Percentiles rank a stretch among this genome's conserved stretches.
Evolutionary conservation across 768 basidiomycete species (phyloP).

Genomic region (Auricularia cornea): DNA sequence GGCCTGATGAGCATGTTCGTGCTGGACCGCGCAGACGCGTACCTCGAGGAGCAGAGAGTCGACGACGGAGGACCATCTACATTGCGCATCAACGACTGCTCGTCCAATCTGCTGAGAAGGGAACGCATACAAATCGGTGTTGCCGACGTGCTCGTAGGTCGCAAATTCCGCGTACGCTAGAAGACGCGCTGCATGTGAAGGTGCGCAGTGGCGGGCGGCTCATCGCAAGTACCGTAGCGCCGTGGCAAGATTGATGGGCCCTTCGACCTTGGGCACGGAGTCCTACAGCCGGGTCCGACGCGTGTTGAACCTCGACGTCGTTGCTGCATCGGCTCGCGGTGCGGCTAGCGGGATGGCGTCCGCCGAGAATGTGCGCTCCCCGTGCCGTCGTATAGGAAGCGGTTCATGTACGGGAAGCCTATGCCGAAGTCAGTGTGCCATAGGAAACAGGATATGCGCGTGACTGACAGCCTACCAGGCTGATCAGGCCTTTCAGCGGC

Average conservation of each 20-base stretch:
- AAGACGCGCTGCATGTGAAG: constrained; percentile 41
- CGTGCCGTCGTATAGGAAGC: constrained; percentile 58
- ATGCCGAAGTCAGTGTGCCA: not conserved
- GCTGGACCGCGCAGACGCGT: constrained; percentile 43
- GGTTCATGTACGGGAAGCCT: constrained; percentile 53
- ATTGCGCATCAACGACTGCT: not conserved
- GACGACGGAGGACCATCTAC: constrained; percentile 25
- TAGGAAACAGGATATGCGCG: not conserved
- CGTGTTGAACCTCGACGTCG: constrained; percentile 35
- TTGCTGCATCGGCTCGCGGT: constrained; percentile 23
- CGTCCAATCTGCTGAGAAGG: not conserved
- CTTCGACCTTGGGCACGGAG: constrained; percentile 51
- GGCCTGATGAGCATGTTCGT: constrained; percentile 6
- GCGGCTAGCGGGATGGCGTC: constrained; percentile 41
- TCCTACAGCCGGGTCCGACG: not conserved
- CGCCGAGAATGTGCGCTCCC: constrained; percentile 41
- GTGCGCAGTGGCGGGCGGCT: constrained; percentile 51
- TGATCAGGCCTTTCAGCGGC: constrained; percentile 59
- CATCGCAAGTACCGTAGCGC: constrained; percentile 61
- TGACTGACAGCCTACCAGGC: constrained; percentile 46
- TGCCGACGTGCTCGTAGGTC: constrained; percentile 54
- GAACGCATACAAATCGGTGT: constrained; percentile 49
- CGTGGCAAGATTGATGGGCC: constrained; percentile 48
- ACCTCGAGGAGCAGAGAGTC: constrained; percentile 56
- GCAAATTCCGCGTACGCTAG: constrained; percentile 46